Evolutionary conservation across 2,329 filamentous ascomycete genomes (phyloP).

Genomic region (Penicillium sp.): DNA sequence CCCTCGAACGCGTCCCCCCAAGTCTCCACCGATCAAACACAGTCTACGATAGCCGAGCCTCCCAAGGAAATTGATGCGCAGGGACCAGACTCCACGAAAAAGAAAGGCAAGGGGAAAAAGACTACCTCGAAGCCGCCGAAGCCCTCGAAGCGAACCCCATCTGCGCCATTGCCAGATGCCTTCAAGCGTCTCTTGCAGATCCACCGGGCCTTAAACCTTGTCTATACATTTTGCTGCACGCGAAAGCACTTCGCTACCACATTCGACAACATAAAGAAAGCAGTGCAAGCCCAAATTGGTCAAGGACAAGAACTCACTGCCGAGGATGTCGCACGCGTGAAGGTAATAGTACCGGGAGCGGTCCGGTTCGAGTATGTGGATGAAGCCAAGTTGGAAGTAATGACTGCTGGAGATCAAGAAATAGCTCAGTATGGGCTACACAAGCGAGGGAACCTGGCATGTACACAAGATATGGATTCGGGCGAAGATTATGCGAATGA

Average conservation of each 20-base stretch:
- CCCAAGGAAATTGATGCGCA: not conserved
- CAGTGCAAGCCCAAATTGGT: conserved; percentile 81
- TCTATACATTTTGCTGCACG: conserved; percentile 92
- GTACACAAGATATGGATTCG: conserved; percentile 18
- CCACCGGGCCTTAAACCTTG: conserved; percentile 82
- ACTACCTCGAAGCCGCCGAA: conserved; percentile 14
- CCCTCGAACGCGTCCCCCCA: conserved; percentile 19
- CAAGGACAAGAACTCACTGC: conserved; percentile 59
- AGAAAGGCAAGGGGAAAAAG: conserved; percentile 7
- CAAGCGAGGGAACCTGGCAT: conserved; percentile 45
- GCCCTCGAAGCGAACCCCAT: conserved; percentile 24
- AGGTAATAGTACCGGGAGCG: conserved; percentile 70
- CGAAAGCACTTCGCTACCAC: conserved; percentile 90
- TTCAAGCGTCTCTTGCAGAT: conserved; percentile 73
- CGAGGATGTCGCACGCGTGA: conserved; percentile 80
- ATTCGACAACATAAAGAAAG: conserved; percentile 78
- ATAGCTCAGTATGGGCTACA: conserved; percentile 63
- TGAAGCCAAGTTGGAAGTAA: conserved; percentile 76
- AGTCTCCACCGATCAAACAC: not conserved
- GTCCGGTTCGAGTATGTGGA: conserved; percentile 86
- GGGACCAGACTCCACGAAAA: not conserved
- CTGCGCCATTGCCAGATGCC: conserved; percentile 68
- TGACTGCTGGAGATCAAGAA: conserved; percentile 58
- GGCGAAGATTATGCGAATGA: conserved; percentile 36
- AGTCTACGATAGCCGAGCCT: not conserved